Conservation (phyloP, 106 monocot species). For the Acorus gramineus region DNA sequence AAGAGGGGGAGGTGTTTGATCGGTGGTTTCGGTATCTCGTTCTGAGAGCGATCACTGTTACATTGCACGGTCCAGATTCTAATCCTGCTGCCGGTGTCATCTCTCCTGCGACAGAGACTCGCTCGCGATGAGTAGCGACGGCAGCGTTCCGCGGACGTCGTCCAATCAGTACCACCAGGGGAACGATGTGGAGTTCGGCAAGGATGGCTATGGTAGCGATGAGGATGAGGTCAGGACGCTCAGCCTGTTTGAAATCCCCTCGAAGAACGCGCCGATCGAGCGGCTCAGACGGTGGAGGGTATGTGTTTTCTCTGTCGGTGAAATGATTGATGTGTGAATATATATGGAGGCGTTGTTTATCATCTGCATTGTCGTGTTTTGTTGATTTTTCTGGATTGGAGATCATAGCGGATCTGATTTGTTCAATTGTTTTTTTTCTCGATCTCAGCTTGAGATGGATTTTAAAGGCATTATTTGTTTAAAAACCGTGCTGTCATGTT, state of each 20-base stretch:
- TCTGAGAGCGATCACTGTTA: too few relatives aligned
- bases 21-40: too few relatives aligned
- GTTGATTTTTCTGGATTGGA: too few relatives aligned
- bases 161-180: not conserved
- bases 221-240: not conserved
- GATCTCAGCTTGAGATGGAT: too few relatives aligned
- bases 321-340: too few relatives aligned
- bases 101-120: constrained; percentile 15
- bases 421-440: too few relatives aligned
- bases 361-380: not conserved
- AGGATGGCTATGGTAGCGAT: not conserved
- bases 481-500: too few relatives aligned
- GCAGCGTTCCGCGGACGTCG: constrained; percentile 3
- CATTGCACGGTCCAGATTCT: too few relatives aligned
- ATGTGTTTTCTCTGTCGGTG: not conserved
- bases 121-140: too few relatives aligned
- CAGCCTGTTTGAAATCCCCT: constrained; percentile 24
- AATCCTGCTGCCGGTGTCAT: constrained; percentile 1
- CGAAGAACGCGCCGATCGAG: constrained; percentile 35
- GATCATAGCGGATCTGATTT: too few relatives aligned
- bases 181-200: constrained; percentile 20
- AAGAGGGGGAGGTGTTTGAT: too few relatives aligned
- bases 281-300: constrained; percentile 34
- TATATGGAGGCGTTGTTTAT: not conserved
- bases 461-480: too few relatives aligned